Conservation (phyloP, 768 basidiomycete genomes). For the Lactarius vividus region DNA sequence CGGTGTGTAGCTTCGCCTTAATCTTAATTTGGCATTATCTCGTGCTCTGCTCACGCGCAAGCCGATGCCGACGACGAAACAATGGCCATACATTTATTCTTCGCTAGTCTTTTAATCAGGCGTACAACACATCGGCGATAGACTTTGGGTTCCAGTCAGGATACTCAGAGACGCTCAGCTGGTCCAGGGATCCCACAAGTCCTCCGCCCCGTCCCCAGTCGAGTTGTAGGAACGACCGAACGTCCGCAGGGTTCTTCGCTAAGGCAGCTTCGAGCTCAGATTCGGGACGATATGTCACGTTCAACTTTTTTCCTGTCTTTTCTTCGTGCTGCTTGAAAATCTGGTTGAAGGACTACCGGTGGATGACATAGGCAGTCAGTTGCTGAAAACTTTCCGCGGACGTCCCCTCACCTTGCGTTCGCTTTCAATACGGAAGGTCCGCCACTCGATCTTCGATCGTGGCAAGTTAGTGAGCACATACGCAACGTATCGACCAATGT, state of each 20-base stretch:
- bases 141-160: slow-evolving; percentile 27
- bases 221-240: slow-evolving; percentile 7
- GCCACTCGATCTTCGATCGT: slow-evolving; percentile 18
- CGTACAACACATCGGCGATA: slow-evolving; percentile 13
- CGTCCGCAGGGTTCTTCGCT: slow-evolving; percentile 8
- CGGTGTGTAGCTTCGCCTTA: not conserved
- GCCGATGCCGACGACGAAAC: no score
- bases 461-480: slow-evolving; percentile 26
- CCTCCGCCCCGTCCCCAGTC: slow-evolving; percentile 22
- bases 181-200: slow-evolving; percentile 10
- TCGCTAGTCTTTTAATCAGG: not conserved
- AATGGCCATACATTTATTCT: not conserved
- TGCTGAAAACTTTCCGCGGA: not conserved
- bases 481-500: slow-evolving; percentile 28
- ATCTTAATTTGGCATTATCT: not conserved
- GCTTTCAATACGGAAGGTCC: slow-evolving; percentile 24
- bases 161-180: slow-evolving; percentile 20
- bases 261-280: slow-evolving; percentile 23
- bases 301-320: slow-evolving; percentile 24
- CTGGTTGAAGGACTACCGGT: slow-evolving; percentile 26
- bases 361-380: not conserved
- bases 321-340: slow-evolving; percentile 23
- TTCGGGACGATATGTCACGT: slow-evolving; percentile 13
- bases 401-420: slow-evolving; percentile 24
- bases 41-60: not conserved